A percentile compares a stretch with the other conserved stretches of the same genome.
Conservation (phyloP, 2,329 filamentous ascomycete species). For the Penicillium aurantiogriseum region DNA sequence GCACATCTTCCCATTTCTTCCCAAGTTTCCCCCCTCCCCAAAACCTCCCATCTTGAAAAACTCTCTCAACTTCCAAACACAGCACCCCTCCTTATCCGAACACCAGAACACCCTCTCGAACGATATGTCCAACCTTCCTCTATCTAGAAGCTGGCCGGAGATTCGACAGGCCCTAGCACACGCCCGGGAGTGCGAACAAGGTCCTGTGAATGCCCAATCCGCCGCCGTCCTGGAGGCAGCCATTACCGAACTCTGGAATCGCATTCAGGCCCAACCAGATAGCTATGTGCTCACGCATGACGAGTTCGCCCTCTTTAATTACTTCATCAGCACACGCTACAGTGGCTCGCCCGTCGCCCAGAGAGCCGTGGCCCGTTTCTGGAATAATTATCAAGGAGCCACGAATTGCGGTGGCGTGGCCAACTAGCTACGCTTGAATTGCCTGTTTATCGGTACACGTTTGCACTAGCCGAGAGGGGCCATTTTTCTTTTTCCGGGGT, state of each 20-base stretch:
- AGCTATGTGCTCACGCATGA: conserved; percentile 72
- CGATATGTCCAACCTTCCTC: conserved; percentile 31
- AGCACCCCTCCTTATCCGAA: not conserved
- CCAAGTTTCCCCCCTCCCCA: not conserved
- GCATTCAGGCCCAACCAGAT: conserved; percentile 61
- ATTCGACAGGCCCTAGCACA: conserved; percentile 71
- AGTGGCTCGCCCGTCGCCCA: conserved; percentile 51
- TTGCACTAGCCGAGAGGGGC: not conserved
- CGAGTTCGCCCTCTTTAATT: conserved; percentile 87
- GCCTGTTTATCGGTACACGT: not conserved
- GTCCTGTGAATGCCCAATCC: conserved; percentile 61
- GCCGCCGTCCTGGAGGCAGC: conserved; percentile 64
- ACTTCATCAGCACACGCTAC: conserved; percentile 66
- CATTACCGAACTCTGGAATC: conserved; percentile 64
- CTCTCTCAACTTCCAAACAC: not conserved
- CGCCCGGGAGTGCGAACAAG: conserved; percentile 70
- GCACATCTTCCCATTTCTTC: not conserved
- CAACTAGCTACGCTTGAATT: conserved; percentile 18
- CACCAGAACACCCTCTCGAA: conserved; percentile 1
- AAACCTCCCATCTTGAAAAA: not conserved
- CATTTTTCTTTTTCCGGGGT: not conserved
- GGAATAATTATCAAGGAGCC: conserved; percentile 45
- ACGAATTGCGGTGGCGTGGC: conserved; percentile 25
- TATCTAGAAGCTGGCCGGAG: conserved; percentile 37
- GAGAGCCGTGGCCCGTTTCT: conserved; percentile 57